phyloP scores from a whole-genome alignment of 192 early-diverging fungal genomes.

The Linderina pennispora region DNA sequence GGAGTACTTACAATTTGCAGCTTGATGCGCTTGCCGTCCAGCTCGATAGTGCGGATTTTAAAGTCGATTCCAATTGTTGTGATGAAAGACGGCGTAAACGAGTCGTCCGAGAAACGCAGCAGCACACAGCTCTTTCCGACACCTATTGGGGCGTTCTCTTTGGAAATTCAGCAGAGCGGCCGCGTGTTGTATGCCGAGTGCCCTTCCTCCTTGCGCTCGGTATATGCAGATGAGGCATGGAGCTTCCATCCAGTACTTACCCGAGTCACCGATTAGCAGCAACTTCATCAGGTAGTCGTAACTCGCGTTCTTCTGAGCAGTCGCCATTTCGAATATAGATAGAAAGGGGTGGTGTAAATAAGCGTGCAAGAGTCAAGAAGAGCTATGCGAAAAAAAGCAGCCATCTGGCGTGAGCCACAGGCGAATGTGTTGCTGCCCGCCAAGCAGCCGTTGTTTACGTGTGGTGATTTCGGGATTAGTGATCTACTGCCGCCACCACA shows the following conservation, averaged over 20 bases:
- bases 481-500: too few relatives aligned
- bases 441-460: too few relatives aligned
- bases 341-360: not conserved
- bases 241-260: too few relatives aligned
- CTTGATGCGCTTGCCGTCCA: slow-evolving; percentile 99
- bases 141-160: slow-evolving; percentile 23
- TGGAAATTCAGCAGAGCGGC: too few relatives aligned
- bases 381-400: not conserved
- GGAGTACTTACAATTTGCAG: slow-evolving; percentile 81
- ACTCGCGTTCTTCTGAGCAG: slow-evolving; percentile 76
- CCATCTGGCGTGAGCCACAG: too few relatives aligned
- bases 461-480: too few relatives aligned
- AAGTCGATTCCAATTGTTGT: slow-evolving; percentile 99
- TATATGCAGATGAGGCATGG: slow-evolving; percentile 1
- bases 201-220: not conserved
- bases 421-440: too few relatives aligned
- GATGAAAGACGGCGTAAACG: slow-evolving; percentile 98
- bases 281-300: slow-evolving; percentile 99
- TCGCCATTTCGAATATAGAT: slow-evolving; percentile 19
- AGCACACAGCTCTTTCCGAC: slow-evolving; percentile 93
- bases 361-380: not conserved
- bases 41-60: slow-evolving; percentile 97
- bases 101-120: slow-evolving; percentile 97
- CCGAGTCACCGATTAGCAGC: slow-evolving; percentile 95
- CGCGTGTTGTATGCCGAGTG: too few relatives aligned